Evolutionary conservation across 2,329 filamentous ascomycete genomes (phyloP).

Genomic region (Xylariaceae sp.): DNA sequence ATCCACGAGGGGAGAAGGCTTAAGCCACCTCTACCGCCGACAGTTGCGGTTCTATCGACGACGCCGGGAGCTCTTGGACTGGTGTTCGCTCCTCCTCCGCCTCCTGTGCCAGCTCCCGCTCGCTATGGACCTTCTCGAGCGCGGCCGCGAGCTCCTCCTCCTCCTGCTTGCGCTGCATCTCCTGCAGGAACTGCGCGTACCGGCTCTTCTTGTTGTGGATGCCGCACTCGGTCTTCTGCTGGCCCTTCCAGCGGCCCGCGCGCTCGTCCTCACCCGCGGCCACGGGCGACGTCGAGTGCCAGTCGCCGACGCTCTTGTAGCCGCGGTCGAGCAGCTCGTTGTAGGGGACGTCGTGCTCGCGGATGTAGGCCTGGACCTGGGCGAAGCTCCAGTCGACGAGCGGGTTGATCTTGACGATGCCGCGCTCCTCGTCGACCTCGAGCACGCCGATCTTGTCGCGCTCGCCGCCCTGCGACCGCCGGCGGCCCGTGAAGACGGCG

Average conservation of each 20-base stretch:
- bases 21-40: no score
- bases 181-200: conserved; percentile 78
- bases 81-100: conserved; percentile 1
- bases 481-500: conserved; percentile 86
- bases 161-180: conserved; percentile 60
- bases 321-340: conserved; percentile 85
- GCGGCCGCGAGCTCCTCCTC: conserved; percentile 39
- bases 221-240: conserved; percentile 93
- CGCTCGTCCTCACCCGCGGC: conserved; percentile 91
- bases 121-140: conserved; percentile 16
- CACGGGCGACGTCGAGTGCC: conserved; percentile 93
- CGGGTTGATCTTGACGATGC: conserved; percentile 96
- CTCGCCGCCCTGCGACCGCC: conserved; percentile 88
- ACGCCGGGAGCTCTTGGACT: no score
- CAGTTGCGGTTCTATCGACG: no score
- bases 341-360: conserved; percentile 84
- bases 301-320: conserved; percentile 98
- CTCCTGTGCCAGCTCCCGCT: neutral
- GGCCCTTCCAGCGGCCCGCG: conserved; percentile 94
- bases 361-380: conserved; percentile 84
- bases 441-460: conserved; percentile 86
- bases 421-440: conserved; percentile 82
- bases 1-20: no score
- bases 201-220: conserved; percentile 97
- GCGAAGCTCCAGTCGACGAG: conserved; percentile 90